phyloP scores from a whole-genome alignment of 116 monocot species.

The Trichopus zeylanicus region DNA sequence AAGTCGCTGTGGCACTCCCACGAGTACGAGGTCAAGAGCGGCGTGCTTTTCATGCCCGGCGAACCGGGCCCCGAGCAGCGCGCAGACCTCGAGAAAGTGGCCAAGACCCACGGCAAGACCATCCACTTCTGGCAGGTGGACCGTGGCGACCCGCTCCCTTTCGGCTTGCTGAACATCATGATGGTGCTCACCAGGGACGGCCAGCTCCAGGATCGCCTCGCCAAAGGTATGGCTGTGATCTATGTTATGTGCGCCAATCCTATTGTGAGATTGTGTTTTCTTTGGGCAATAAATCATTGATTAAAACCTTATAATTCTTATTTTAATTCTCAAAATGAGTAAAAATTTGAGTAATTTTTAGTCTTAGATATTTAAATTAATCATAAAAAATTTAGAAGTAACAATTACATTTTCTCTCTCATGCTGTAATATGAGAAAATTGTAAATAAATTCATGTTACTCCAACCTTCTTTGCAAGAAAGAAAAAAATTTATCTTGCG shows the following conservation, averaged over 20 bases:
- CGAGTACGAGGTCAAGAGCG: constrained; percentile 86
- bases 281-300: too few species aligned
- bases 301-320: too few species aligned
- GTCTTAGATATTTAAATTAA: too few species aligned
- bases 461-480: too few species aligned
- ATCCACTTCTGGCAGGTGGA: constrained; percentile 91
- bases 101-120: constrained; percentile 75
- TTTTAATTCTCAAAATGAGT: too few species aligned
- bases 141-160: constrained; percentile 41
- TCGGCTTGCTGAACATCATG: constrained; percentile 61
- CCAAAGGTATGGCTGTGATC: constrained; percentile 11
- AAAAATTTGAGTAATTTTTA: too few species aligned
- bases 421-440: too few species aligned
- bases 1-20: constrained; percentile 88
- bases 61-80: constrained; percentile 44
- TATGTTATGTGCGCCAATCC: background rate
- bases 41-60: constrained; percentile 60
- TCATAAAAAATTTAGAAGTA: too few species aligned
- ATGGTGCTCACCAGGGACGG: constrained; percentile 68
- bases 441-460: too few species aligned
- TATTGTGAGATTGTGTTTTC: too few species aligned
- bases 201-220: constrained; percentile 46
- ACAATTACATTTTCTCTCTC: too few species aligned
- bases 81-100: constrained; percentile 45
- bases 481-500: too few species aligned